Evolutionary conservation across 106 monocot species (phyloP), one percentile per base, ranked within the genome.

Genomic region (Phalaenopsis aphrodite): DNA sequence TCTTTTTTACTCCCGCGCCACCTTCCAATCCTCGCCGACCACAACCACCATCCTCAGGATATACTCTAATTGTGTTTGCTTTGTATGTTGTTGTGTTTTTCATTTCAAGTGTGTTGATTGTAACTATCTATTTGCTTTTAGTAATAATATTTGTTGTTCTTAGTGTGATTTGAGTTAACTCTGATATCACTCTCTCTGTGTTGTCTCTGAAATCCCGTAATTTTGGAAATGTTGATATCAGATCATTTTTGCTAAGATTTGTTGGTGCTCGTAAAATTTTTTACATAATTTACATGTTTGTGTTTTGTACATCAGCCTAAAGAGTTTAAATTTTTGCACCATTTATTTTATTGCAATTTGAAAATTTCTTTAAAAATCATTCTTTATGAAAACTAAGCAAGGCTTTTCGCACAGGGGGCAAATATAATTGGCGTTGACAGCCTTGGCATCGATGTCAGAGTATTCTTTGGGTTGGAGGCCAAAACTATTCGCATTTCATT

Each of bases 371-470:
- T 67, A 57, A 19, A 57, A 57, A 57, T 57, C 19, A 57, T 23
- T 30, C 74, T 75, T 75, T 75, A 17, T 30, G 1, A 45, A 75
- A 45, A 75, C 41, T 75, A 37, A 42, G n/a, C 41, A 21, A 75
- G 74, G 43, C 43, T 19, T 75, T 84, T 61, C 57, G 56, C 78
- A 66, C 81, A 95, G 94, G 78, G 79, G 79, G 90, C 94, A 84
- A 85, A 79, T 80, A 48, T 95, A 42, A 89, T 95, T 81, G 88
- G 94, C 23, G 82, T 95, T 17, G 94, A 95, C 79, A 87, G 92
- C 69, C 88, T 92, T 81, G 94, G 94, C 78, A 88, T 95, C 77
- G 94, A 95, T 84, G 90, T 95, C 24, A 83, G 94, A 84, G 85
- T 89, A 45, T 88, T 82, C 81, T 84, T 73, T 75, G 94, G 94